Conservation (phyloP, 345 rosid species). For the Syzygium jambos region DNA sequence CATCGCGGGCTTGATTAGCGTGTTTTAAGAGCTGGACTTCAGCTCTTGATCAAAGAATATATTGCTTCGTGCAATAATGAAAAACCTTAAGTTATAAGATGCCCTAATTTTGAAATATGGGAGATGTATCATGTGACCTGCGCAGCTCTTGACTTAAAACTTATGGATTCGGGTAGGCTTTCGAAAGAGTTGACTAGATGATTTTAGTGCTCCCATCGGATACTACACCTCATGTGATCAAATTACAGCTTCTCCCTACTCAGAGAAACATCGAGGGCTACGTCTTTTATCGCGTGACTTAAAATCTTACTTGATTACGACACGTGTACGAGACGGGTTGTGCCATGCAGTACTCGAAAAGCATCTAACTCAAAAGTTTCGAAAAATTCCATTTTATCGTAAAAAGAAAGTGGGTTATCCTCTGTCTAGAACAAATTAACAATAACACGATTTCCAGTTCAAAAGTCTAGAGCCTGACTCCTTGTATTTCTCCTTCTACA, state of each 20-base stretch:
- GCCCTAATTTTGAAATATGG: background rate
- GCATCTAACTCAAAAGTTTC: background rate
- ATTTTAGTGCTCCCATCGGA: background rate
- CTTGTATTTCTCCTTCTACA: background rate
- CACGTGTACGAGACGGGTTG: background rate
- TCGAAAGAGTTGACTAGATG: background rate
- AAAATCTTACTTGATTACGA: background rate
- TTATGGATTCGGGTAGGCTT: background rate
- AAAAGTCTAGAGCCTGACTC: background rate
- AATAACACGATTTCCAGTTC: background rate
- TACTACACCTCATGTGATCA: background rate
- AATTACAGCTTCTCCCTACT: background rate
- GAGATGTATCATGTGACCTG: rapidly evolving
- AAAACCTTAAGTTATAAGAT: background rate
- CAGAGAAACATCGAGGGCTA: background rate
- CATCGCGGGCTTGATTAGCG: background rate
- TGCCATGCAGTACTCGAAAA: background rate
- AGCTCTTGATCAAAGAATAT: background rate
- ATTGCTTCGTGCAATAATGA: background rate
- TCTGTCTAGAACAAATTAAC: background rate
- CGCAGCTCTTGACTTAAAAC: background rate
- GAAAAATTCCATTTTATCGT: background rate
- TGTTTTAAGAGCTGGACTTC: background rate
- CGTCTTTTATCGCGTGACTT: rapidly evolving
- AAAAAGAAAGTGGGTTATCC: background rate